Evolutionary conservation across 1,284 basidiomycete genomes (phyloP).

Genomic region (Cutaneotrichosporon cutaneum): DNA sequence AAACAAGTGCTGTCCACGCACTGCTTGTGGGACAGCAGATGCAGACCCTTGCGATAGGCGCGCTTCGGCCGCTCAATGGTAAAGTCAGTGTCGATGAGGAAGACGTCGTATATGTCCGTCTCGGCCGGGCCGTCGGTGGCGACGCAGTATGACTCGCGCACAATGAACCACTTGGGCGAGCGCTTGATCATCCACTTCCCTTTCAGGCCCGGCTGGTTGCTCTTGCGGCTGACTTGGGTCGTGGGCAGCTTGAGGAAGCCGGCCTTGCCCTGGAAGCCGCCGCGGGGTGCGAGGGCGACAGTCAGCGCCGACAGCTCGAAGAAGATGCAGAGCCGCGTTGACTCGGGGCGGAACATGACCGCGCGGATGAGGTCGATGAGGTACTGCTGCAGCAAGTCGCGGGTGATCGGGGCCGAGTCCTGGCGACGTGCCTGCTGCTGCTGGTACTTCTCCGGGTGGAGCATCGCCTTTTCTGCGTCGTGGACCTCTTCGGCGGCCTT

Average conservation of each 20-base stretch:
- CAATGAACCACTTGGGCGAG: slow-evolving; percentile 84
- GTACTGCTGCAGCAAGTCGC: slow-evolving; percentile 81
- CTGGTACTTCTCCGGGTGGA: neutral
- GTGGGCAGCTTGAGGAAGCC: slow-evolving; percentile 67
- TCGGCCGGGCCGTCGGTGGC: slow-evolving; percentile 81
- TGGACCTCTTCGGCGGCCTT: slow-evolving; percentile 33
- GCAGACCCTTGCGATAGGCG: slow-evolving; percentile 48
- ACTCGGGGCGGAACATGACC: slow-evolving; percentile 94
- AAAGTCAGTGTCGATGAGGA: slow-evolving; percentile 88
- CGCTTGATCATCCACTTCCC: slow-evolving; percentile 65
- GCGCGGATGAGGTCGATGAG: slow-evolving; percentile 82
- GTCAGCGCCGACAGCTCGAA: slow-evolving; percentile 91
- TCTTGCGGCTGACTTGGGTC: slow-evolving; percentile 53
- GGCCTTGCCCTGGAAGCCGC: slow-evolving; percentile 78
- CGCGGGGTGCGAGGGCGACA: slow-evolving; percentile 75
- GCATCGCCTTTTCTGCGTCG: neutral
- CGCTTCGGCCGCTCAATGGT: slow-evolving; percentile 64
- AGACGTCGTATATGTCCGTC: slow-evolving; percentile 85
- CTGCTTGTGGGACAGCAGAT: slow-evolving; percentile 35
- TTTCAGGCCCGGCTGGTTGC: slow-evolving; percentile 53
- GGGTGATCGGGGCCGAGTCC: slow-evolving; percentile 57
- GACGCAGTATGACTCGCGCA: slow-evolving; percentile 90
- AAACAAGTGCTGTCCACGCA: slow-evolving; percentile 1
- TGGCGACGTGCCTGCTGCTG: neutral
- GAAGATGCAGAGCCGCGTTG: slow-evolving; percentile 90